A percentile compares a stretch with the other conserved stretches of the same genome.
These are phyloP conservation scores for Luffa aegyptiaca DNA, from an alignment of 306 rosid genomes.

Conservation along the genomic window DNA sequence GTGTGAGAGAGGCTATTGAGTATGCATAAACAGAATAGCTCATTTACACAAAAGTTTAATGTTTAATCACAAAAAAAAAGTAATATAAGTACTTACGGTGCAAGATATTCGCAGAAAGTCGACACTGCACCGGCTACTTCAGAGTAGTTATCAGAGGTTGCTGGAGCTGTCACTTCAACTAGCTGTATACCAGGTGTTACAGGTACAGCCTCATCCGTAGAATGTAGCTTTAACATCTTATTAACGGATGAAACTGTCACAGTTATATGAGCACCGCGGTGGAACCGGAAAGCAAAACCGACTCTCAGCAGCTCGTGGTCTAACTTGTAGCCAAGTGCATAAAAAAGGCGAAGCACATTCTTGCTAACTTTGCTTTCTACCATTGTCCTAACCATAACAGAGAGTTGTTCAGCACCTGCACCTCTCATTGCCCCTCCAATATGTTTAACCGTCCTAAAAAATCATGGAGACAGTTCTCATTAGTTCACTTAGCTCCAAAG, in stretches of 20 bases:
- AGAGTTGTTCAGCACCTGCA: constrained; percentile 91
- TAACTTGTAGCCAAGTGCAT: constrained; percentile 79
- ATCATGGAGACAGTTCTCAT: not conserved
- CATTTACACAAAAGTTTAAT: not conserved
- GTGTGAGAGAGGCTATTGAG: not conserved
- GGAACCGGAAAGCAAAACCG: constrained; percentile 68
- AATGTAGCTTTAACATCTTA: constrained; percentile 85
- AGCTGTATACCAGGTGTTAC: constrained; percentile 86
- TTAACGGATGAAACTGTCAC: constrained; percentile 75
- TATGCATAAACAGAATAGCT: not conserved
- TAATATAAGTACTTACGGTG: constrained; percentile 65
- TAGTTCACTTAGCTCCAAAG: not conserved
- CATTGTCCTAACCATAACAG: constrained; percentile 78
- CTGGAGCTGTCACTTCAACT: constrained; percentile 96
- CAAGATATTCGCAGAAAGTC: constrained; percentile 91
- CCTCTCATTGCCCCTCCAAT: constrained; percentile 95
- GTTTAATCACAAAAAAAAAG: not conserved
- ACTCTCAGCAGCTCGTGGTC: constrained; percentile 83
- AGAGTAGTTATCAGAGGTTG: constrained; percentile 60
- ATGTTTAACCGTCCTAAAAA: constrained; percentile 68
- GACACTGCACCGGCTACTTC: constrained; percentile 68
- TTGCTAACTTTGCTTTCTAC: constrained; percentile 87
- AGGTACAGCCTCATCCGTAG: constrained; percentile 81
- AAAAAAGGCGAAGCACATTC: constrained; percentile 73
- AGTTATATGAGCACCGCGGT: constrained; percentile 59